Conservation (phyloP, 768 basidiomycete species). For the Tricholoma matsutake region DNA sequence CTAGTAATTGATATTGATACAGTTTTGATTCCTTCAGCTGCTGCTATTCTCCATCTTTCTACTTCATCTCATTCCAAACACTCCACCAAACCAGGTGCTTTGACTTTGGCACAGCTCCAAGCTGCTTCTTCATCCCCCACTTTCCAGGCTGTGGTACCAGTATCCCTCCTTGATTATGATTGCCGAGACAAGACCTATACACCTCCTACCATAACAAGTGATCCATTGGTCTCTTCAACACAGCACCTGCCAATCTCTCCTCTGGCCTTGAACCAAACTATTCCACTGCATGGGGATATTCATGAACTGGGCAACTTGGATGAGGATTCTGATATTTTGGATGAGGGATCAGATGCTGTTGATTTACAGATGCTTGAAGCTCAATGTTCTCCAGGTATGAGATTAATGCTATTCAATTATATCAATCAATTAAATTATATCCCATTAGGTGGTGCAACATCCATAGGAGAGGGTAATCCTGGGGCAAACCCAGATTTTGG, state of each 20-base stretch:
- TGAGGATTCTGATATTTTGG: not conserved
- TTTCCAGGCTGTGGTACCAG: not conserved
- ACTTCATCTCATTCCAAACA: not conserved
- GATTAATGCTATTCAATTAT: not conserved
- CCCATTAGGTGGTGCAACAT: not conserved
- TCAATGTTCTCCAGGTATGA: not conserved
- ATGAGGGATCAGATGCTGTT: not conserved
- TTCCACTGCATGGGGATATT: not conserved
- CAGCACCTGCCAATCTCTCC: not conserved
- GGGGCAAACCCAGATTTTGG: not conserved
- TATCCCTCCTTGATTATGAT: not conserved
- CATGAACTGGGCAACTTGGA: not conserved
- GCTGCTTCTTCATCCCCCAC: not conserved
- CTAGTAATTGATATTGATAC: slow-evolving; percentile 12
- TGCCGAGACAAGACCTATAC: not conserved
- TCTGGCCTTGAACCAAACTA: not conserved
- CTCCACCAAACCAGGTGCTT: slow-evolving; percentile 1
- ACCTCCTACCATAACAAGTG: not conserved
- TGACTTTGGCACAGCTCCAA: slow-evolving; percentile 5
- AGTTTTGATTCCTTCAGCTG: slow-evolving; percentile 8
- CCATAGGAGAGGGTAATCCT: not conserved
- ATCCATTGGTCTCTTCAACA: not conserved
- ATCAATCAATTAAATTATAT: not conserved
- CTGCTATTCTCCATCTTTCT: slow-evolving; percentile 9
- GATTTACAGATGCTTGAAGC: slow-evolving; percentile 5